Conservation (phyloP, 441 rosid genomes). For the Biscutella laevigata region DNA sequence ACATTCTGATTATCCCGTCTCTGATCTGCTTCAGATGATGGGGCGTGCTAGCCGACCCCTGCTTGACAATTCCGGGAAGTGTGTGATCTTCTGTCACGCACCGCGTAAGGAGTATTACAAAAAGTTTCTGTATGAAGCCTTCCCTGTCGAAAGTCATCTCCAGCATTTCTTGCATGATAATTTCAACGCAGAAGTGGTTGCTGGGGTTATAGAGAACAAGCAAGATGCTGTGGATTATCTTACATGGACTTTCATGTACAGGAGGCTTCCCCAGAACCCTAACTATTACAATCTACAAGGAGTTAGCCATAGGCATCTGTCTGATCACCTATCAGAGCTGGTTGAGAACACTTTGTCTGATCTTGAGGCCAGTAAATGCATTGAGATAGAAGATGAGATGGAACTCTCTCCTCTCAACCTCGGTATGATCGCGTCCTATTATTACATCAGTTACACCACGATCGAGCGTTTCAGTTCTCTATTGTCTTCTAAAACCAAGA, state of each 20-base stretch:
- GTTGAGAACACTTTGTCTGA: slow-evolving; percentile 76
- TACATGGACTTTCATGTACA: slow-evolving; percentile 73
- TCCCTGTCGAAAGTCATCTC: slow-evolving; percentile 87
- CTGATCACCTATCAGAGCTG: slow-evolving; percentile 94
- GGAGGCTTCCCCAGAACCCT: slow-evolving; percentile 88
- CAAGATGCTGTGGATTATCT: slow-evolving; percentile 98
- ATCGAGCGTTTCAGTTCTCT: slow-evolving; percentile 85
- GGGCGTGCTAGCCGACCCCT: slow-evolving; percentile 92
- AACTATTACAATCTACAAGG: slow-evolving; percentile 96
- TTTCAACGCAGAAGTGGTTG: slow-evolving; percentile 83
- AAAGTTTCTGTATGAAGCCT: slow-evolving; percentile 82
- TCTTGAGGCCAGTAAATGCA: slow-evolving; percentile 77
- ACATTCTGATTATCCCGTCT: slow-evolving; percentile 69
- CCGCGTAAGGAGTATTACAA: slow-evolving; percentile 89
- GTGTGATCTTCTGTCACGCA: slow-evolving; percentile 84
- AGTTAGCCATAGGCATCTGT: slow-evolving; percentile 84
- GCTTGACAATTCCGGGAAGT: slow-evolving; percentile 78
- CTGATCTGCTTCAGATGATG: slow-evolving; percentile 97
- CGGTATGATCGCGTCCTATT: slow-evolving; percentile 85
- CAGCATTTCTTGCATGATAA: slow-evolving; percentile 85
- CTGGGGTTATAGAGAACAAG: slow-evolving; percentile 72
- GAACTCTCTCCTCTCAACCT: slow-evolving; percentile 69
- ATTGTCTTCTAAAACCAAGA: slow-evolving; percentile 69
- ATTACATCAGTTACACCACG: slow-evolving; percentile 78
- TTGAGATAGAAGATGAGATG: slow-evolving; percentile 65